These are phyloP conservation scores for Hevea brasiliensis DNA, from an alignment of 345 rosid species.

Conservation along the genomic window DNA sequence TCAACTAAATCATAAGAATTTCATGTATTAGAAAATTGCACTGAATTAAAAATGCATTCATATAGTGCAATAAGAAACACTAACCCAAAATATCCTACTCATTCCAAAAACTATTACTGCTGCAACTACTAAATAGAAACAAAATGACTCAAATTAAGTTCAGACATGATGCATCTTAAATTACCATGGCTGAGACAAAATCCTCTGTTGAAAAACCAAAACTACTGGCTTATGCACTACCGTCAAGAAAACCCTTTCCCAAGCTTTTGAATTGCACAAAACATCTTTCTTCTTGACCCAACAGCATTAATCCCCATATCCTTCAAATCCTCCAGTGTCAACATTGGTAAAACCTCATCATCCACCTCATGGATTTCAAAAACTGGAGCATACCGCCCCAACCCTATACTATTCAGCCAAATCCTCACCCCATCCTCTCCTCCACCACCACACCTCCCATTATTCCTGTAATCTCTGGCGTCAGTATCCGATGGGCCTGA, in stretches of 20 bases:
- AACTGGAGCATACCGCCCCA: conserved; percentile 71
- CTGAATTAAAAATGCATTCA: conserved; percentile 30
- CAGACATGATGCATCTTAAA: conserved; percentile 50
- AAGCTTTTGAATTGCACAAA: conserved; percentile 70
- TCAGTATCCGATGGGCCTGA: conserved; percentile 60
- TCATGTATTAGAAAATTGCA: conserved; percentile 23
- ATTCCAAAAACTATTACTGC: conserved; percentile 33
- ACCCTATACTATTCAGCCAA: conserved; percentile 67
- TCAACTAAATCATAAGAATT: not conserved
- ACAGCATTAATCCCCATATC: conserved; percentile 91
- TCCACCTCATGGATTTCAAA: conserved; percentile 91
- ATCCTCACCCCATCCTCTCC: conserved; percentile 59
- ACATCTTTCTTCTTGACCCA: conserved; percentile 86
- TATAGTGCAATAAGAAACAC: conserved; percentile 17
- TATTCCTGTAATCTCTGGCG: conserved; percentile 41
- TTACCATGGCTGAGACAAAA: conserved; percentile 45
- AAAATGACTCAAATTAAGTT: conserved; percentile 32
- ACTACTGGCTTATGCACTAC: conserved; percentile 16
- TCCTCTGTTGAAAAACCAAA: conserved; percentile 25
- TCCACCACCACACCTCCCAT: conserved; percentile 29
- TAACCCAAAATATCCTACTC: conserved; percentile 26
- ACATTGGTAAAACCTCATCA: conserved; percentile 76
- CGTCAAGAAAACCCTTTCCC: conserved; percentile 69
- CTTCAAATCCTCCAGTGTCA: conserved; percentile 83
- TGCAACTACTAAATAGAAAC: conserved; percentile 12